Base-by-base conservation (phyloP, 371 early-diverging fungal species). In the Actinomortierella wolfii region DNA sequence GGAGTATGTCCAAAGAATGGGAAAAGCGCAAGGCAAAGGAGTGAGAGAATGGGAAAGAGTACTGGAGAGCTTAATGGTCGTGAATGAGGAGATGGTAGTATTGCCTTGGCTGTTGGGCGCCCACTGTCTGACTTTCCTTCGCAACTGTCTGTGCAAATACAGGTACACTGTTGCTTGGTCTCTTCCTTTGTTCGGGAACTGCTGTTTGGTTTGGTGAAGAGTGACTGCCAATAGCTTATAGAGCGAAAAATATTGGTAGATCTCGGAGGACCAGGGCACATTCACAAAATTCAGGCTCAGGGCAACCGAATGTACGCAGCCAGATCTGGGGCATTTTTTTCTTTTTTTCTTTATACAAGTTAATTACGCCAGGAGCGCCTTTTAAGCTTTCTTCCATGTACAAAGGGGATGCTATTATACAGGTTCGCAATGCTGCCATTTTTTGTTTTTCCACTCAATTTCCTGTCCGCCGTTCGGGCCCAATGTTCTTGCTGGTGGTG, bases 391-490 rank as follows among this genome's bases (percentile, higher is more conserved):
- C n/a, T n/a, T n/a, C n/a, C n/a, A n/a, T n/a, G n/a, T n/a, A n/a
- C n/a, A n/a, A n/a, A n/a, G n/a, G n/a, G n/a, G n/a, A n/a, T 34
- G 4, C 34, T 34, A 34, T 34, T 4, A 34, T 34, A 34, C 34
- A 34, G 34, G 34, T 34, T 34, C 34, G 11, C 34, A 6, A 34
- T 34, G 34, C 11, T 34, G 34, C 34, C 34, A 34, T 8, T 50
- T 43, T 34, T 70, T 70, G 51, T 74, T 74, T 40, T 46, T 64
- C 74, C 74, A 74, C 1, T 26, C 21, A 24, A 74, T 67, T 50
- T 74, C 74, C 24, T 59, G 54, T 6, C 74, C 74, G 1, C 74
- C 67, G 52, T 74, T 74, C 60, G 67, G 64, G 49, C 74, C 74
- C 34, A 34, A 34, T 11, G 4, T 34, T 34, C 34, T 34, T 11